Conservation (phyloP, 106 monocot species). For the Platanthera zijinensis region DNA sequence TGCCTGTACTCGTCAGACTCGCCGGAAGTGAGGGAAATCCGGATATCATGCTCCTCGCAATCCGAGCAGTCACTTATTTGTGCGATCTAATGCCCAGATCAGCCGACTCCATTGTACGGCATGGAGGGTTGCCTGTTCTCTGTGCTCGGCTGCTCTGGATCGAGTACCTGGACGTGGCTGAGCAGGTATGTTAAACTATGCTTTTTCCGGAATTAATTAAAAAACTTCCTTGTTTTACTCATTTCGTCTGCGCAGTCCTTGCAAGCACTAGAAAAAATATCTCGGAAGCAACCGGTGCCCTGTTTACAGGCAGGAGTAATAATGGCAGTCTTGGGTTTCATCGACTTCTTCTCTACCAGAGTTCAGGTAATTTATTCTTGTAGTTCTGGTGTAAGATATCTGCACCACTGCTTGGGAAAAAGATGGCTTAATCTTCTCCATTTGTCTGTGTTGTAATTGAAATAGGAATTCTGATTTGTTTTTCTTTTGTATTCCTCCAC, state of each 20-base stretch:
- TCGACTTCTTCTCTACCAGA: conserved; percentile 74
- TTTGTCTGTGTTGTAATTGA: background rate
- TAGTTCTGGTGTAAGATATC: background rate
- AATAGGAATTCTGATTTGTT: background rate
- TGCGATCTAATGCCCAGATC: conserved; percentile 56
- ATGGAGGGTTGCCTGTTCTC: conserved; percentile 49
- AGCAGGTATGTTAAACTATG: conserved; percentile 42
- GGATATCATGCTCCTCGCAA: conserved; percentile 58
- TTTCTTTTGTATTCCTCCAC: background rate
- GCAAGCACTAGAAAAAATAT: conserved; percentile 83
- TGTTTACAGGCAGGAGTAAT: conserved; percentile 71
- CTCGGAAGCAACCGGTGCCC: conserved; percentile 39
- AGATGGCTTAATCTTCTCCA: background rate
- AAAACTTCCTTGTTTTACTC: background rate
- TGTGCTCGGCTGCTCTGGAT: conserved; percentile 48
- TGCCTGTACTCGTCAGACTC: conserved; percentile 42
- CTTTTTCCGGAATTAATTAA: background rate
- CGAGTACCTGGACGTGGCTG: conserved; percentile 83
- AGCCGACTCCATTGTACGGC: conserved; percentile 35
- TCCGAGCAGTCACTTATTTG: conserved; percentile 63
- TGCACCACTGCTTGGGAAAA: background rate
- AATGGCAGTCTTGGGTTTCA: conserved; percentile 44
- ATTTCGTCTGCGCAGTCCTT: conserved; percentile 36
- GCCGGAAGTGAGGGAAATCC: conserved; percentile 35
- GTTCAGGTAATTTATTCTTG: conserved; percentile 42